phyloP scores from a whole-genome alignment of 352 stramenopile species.

The Globisporangium spiculum region DNA sequence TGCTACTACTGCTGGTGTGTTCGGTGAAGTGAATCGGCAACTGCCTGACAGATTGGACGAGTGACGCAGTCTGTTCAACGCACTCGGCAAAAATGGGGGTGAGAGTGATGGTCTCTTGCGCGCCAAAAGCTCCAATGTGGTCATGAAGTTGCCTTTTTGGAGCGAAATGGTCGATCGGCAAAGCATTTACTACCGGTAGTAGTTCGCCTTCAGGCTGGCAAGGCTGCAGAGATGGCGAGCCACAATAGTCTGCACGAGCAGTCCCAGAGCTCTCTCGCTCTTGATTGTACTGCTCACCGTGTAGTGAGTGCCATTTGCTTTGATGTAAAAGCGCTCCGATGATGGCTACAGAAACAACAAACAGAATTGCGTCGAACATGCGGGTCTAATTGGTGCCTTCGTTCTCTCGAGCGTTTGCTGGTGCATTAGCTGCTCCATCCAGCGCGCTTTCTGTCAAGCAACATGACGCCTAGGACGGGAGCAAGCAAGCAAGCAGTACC shows the following conservation, averaged over 20 bases:
- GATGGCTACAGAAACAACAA: too few relatives aligned
- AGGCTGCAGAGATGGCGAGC: background rate
- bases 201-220: background rate
- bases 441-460: background rate
- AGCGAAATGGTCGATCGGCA: conserved; percentile 1
- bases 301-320: too few relatives aligned
- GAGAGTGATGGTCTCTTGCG: conserved; percentile 12
- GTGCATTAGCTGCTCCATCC: conserved; percentile 3
- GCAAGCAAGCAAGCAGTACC: background rate
- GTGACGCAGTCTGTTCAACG: too few relatives aligned
- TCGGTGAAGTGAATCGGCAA: background rate
- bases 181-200: background rate
- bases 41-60: background rate
- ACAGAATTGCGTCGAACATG: background rate
- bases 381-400: background rate
- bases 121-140: conserved; percentile 3
- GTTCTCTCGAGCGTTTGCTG: background rate
- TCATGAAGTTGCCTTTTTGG: background rate
- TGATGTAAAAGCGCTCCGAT: too few relatives aligned
- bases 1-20: background rate
- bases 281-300: background rate
- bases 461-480: background rate
- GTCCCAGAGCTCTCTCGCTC: background rate
- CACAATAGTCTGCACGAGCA: background rate
- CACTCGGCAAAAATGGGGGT: background rate